Evolutionary conservation across 1,139 yeast species (phyloP).

Genomic region (Candida anutae): DNA sequence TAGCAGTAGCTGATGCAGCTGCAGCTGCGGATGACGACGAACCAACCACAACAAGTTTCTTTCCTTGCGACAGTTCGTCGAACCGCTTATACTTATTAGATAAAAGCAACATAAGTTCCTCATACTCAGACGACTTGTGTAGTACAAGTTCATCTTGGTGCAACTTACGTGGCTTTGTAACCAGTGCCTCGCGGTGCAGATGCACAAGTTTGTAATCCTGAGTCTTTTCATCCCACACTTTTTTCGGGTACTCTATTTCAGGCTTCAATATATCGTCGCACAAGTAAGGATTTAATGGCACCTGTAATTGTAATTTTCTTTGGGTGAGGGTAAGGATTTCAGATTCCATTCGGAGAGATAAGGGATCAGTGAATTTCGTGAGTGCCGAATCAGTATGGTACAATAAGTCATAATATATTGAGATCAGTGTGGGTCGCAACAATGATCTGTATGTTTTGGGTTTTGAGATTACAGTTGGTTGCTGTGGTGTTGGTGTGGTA

Average conservation of each 20-base stretch:
- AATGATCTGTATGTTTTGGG: slow-evolving; percentile 74
- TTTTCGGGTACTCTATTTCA: slow-evolving; percentile 36
- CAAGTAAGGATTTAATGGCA: slow-evolving; percentile 61
- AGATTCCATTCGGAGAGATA: slow-evolving; percentile 72
- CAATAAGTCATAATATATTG: slow-evolving; percentile 78
- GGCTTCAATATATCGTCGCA: slow-evolving; percentile 42
- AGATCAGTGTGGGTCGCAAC: slow-evolving; percentile 70
- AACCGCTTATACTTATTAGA: slow-evolving; percentile 33
- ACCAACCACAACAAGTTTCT: slow-evolving; percentile 35
- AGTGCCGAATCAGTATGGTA: slow-evolving; percentile 75
- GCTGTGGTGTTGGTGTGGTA: slow-evolving; percentile 1
- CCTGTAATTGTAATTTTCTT: slow-evolving; percentile 66
- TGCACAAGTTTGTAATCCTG: slow-evolving; percentile 26
- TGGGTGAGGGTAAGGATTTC: slow-evolving; percentile 74
- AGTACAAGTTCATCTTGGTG: slow-evolving; percentile 39
- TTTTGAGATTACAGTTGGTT: slow-evolving; percentile 13
- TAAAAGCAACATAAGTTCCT: slow-evolving; percentile 68
- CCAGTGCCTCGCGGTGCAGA: slow-evolving; percentile 41
- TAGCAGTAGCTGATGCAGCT: slow-evolving; percentile 9
- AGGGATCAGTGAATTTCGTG: slow-evolving; percentile 68
- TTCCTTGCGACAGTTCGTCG: slow-evolving; percentile 32
- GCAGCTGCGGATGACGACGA: slow-evolving; percentile 15
- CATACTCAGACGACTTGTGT: slow-evolving; percentile 82
- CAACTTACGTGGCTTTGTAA: slow-evolving; percentile 35
- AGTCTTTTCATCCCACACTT: slow-evolving; percentile 30